Evolutionary conservation across 1,284 basidiomycete species (phyloP), one percentile per base, ranked within the genome.

Genomic region (Ustilago esculenta): DNA sequence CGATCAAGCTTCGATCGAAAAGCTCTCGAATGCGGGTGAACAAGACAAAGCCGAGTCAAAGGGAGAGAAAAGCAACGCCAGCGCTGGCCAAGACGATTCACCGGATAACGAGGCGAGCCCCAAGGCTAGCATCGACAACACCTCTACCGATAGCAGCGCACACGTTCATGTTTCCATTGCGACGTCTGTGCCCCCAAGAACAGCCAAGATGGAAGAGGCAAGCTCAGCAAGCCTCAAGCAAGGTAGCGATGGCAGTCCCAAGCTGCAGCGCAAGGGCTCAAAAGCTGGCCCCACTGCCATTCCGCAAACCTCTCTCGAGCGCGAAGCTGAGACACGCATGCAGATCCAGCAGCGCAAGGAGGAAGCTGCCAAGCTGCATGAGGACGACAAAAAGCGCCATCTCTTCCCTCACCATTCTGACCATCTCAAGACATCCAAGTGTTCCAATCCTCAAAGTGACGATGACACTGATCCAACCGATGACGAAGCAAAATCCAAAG

Each of bases 1-100:
- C 23, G 78, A 80, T 40, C 70, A 81, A 46, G 79, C 79, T 11
- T 72, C 69, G 24, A 76, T 80, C 34, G 79, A 81, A 37, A 81
- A 81, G 56, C 32, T 50, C 32, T 60, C 60, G 25, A 69, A 65
- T 32, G 58, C 40, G 0, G 40, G 30, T 2, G 69, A 74, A 34
- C 60, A 58, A 18, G 53, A 44, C 5, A 23, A 56, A 10, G 29
- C 36, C 11, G 49, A 51, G 1, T 30, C 18, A 10, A 49, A 45
- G 34, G 45, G 42, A 7, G 54, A 40, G 2, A 43, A 67, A 20
- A 58, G 57, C 20, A 35, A 53, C 3, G 40, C 18, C 6, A 32
- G 1, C 4, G 32, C 41, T 9, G 21, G 15, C 4, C 53, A 67
- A 12, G 57, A 63, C 12, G 36, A 36, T 21, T 43, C 58, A 14